Evolutionary conservation across 2,329 filamentous ascomycete species (phyloP), one percentile per base, ranked within the genome.

Genomic region (Alternaria incomplexa): DNA sequence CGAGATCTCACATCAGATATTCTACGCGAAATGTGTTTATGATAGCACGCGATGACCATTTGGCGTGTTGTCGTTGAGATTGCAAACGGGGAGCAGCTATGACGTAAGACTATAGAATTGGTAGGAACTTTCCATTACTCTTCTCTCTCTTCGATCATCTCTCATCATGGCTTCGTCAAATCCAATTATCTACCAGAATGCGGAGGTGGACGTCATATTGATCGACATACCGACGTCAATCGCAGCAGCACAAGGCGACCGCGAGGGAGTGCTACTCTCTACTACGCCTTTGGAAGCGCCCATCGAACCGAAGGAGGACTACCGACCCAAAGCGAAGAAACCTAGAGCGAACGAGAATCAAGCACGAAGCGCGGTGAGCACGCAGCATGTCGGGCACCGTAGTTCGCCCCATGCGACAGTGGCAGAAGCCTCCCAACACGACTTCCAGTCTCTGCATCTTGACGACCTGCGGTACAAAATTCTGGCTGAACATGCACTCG

Each of bases 221-320:
- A 77, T 93, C 55, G 91, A 94, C 72, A 86, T 93, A 48, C 91
- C 91, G 23, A 82, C 83, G 17, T 92, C 91, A 2, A 86, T 93
- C 43, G 89, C 91, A 67, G 83, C 87, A 63, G 88, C 87, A 17
- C 91, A 93, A 78, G 83, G 84, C 46, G 58, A 61, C 32, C 80
- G 80, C 76, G 60, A 71, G 72, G 65, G 84, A 82, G 61, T 79
- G 77, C 71, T 82, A 72, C 63, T 84, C 23, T 89, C 87, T 8
- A 81, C 77, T 13, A 20, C 68, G 9, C 82, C 87, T 1, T 65
- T 83, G 3, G 63, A 81, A 45, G 61, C 68, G 12, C 86, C 88
- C 3, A 88, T 85, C 66, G 47, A 77, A 79, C 57, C 86, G 23
- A 69, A 84, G 2, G 85, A 88, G 58, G 68, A 73, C 25, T 63